A percentile compares a stretch with the other conserved stretches of the same genome.
Evolutionary conservation across 768 basidiomycete genomes (phyloP).

Genomic region (Boletus huronensis): DNA sequence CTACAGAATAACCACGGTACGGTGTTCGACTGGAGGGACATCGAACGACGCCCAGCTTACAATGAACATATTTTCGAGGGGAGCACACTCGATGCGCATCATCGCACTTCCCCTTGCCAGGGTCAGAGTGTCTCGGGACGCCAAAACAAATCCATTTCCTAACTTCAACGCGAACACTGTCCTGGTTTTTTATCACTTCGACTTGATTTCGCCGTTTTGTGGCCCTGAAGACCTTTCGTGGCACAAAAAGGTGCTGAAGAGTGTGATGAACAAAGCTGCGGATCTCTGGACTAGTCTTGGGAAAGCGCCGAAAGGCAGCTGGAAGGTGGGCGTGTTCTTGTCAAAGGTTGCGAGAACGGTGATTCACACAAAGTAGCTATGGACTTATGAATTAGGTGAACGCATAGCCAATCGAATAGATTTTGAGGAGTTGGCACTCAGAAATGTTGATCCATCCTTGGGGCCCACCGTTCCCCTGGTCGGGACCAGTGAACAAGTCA

Average conservation of each 20-base stretch:
- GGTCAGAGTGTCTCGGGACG: constrained; percentile 11
- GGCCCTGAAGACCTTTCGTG: constrained; percentile 33
- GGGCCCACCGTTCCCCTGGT: constrained; percentile 47
- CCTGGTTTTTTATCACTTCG: constrained; percentile 44
- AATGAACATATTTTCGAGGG: constrained; percentile 18
- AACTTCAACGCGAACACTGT: constrained; percentile 15
- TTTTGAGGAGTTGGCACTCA: constrained; percentile 77
- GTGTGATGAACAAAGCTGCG: constrained; percentile 49
- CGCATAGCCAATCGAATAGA: constrained; percentile 67
- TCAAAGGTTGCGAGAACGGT: constrained; percentile 3
- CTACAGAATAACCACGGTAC: too few species aligned
- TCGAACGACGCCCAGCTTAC: neutral
- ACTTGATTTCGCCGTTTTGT: constrained; percentile 26
- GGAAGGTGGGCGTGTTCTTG: constrained; percentile 55
- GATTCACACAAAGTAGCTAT: constrained; percentile 40
- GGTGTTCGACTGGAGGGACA: neutral
- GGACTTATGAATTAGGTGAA: constrained; percentile 61
- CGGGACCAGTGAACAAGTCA: constrained; percentile 16
- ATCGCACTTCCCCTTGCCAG: constrained; percentile 44
- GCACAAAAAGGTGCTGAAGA: constrained; percentile 35
- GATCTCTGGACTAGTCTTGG: constrained; percentile 66
- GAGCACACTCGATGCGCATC: constrained; percentile 39
- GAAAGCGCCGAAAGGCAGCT: constrained; percentile 57
- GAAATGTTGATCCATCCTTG: constrained; percentile 65
- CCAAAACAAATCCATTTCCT: constrained; percentile 5